phyloP scores from a whole-genome alignment of 139 green algal genomes.

The Prasinococcaceae sp. region DNA sequence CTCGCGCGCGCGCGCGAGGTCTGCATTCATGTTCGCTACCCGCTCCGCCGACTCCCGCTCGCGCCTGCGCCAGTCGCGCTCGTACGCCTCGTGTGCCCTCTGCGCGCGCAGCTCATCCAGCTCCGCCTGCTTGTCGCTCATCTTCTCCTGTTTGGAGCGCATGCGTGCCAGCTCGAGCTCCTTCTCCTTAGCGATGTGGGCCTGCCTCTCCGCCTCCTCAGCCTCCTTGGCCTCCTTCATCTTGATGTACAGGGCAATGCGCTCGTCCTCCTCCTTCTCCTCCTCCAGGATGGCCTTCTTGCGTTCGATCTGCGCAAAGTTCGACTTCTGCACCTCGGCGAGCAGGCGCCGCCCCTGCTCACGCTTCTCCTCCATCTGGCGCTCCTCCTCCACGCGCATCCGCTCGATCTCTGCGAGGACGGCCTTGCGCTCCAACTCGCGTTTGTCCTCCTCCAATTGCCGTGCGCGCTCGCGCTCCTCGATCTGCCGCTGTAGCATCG shows the following conservation, averaged over 20 bases:
- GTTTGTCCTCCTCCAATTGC: conserved; percentile 24
- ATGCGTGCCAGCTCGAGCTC: conserved; percentile 73
- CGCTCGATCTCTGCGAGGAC: conserved; percentile 49
- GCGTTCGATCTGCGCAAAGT: conserved; percentile 53
- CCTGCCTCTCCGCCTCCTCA: conserved; percentile 47
- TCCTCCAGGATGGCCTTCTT: conserved; percentile 45
- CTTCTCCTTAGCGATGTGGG: conserved; percentile 47
- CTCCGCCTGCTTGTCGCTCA: conserved; percentile 56
- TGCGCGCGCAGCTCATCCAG: conserved; percentile 68
- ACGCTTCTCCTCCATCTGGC: conserved; percentile 38
- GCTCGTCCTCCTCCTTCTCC: conserved; percentile 61
- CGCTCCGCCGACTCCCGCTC: conserved; percentile 40
- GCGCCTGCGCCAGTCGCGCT: conserved; percentile 58
- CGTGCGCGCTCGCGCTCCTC: conserved; percentile 25
- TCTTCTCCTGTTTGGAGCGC: conserved; percentile 53
- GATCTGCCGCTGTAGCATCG: conserved; percentile 62
- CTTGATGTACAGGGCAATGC: conserved; percentile 55
- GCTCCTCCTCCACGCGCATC: conserved; percentile 44
- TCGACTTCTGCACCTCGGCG: conserved; percentile 46
- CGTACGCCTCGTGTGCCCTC: conserved; percentile 47
- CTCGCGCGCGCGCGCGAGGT: conserved; percentile 47
- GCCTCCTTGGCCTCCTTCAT: conserved; percentile 52
- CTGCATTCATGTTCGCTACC: conserved; percentile 33
- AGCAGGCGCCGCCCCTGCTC: conserved; percentile 30
- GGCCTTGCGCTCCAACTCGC: conserved; percentile 28